Evolutionary conservation across 2,329 filamentous ascomycete genomes (phyloP).

Genomic region (Clarireedia paspali): DNA sequence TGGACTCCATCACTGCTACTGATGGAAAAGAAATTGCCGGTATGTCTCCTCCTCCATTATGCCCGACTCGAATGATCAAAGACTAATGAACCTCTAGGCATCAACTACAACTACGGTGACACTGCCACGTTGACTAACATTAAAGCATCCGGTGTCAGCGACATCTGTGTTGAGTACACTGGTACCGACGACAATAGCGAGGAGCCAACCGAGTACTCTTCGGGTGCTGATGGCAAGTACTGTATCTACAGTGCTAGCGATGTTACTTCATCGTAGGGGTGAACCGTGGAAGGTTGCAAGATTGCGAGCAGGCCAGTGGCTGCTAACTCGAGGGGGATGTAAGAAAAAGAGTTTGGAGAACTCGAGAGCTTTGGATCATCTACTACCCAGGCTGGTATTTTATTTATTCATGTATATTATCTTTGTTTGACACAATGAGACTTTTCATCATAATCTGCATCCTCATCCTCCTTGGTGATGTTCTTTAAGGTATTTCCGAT

Average conservation of each 20-base stretch:
- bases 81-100: constrained; percentile 34
- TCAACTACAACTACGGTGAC: constrained; percentile 45
- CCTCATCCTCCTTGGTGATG: too few relatives aligned
- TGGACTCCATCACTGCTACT: constrained; percentile 36
- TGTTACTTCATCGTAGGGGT: constrained; percentile 3
- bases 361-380: neutral
- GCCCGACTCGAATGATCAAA: neutral
- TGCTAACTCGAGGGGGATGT: neutral
- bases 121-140: constrained; percentile 37
- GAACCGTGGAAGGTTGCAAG: neutral
- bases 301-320: neutral
- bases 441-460: too few relatives aligned
- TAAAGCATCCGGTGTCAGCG: constrained; percentile 18
- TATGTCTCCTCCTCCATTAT: neutral
- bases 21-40: constrained; percentile 29
- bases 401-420: neutral
- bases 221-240: constrained; percentile 32
- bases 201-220: constrained; percentile 33
- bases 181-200: constrained; percentile 31
- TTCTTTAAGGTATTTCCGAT: too few relatives aligned
- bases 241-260: constrained; percentile 22
- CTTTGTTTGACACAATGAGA: neutral
- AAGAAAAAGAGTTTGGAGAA: too few relatives aligned
- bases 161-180: constrained; percentile 26
- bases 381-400: neutral